Evolutionary conservation across 768 basidiomycete species (phyloP), one percentile per base, ranked within the genome.

Genomic region (Leccinum rimulosum): DNA sequence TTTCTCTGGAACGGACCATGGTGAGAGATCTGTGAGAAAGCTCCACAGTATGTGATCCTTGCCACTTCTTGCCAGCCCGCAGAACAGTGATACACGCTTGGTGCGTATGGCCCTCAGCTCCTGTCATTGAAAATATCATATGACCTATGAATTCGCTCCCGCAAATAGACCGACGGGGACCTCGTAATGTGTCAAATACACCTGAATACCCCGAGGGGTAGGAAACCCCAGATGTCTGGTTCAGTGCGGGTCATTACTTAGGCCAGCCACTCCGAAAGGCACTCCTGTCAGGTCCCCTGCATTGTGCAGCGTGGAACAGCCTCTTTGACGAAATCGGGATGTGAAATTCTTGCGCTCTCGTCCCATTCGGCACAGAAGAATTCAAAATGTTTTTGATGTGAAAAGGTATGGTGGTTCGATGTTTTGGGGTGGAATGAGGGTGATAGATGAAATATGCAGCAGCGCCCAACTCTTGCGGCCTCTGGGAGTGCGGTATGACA

Each of bases 281-380:
- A 55, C 57, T 51, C 56, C 2, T 58, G 56, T 31, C 36, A 52
- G 45, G 50, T 52, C 45, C 56, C 55, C 28, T 43, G 31, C 28
- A 11, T 7, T 48, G 60, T 61, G 59, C 64, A 50, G 58, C 60
- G 50, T 66, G 64, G 52, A 54, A 54, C 47, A 6, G 25, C 57
- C 50, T 63, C 57, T 55, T 62, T 14, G 60, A 60, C 58, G 25
- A 38, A 56, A 60, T 66, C 58, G 61, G 68, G 58, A 55, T 57
- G 61, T 64, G 58, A 70, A 61, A 59, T 17, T 9, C 2, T 59
- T 52, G 45, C 25, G 55, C 56, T 48, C 45, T 40, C 40, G 22
- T 25, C 49, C 50, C 10, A 31, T 47, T 50, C 38, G 52, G 28
- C 35, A 45, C 5, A 45, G 43, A 59, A 54, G 56, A 57, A 57